Percentiles rank a stretch among this genome's conserved stretches.
phyloP scores from a whole-genome alignment of 495 filamentous ascomycete species.

The Chaetomium cochliodes region DNA sequence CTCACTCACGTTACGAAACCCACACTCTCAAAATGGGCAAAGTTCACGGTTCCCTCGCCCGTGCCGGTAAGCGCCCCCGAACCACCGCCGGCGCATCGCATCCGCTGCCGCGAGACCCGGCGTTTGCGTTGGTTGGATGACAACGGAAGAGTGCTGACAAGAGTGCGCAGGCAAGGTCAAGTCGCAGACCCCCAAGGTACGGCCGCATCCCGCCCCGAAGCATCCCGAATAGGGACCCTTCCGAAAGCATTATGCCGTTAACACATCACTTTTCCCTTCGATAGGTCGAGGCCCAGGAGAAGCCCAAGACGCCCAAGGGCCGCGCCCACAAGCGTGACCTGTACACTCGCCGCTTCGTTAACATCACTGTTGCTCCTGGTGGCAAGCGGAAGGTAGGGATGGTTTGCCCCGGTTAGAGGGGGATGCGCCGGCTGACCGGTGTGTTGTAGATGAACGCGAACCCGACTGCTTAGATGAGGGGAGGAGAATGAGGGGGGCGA shows the following conservation, averaged over 20 bases:
- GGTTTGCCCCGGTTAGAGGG: constrained; percentile 19
- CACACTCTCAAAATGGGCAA: constrained; percentile 73
- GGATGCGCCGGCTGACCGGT: constrained; percentile 37
- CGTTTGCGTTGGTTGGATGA: neutral
- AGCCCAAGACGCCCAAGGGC: constrained; percentile 92
- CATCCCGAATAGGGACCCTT: neutral
- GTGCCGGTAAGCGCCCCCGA: constrained; percentile 65
- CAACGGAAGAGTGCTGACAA: neutral
- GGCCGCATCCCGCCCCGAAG: neutral
- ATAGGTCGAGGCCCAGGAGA: constrained; percentile 82
- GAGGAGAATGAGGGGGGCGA: neutral
- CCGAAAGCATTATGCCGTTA: neutral
- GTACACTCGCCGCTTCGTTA: constrained; percentile 98
- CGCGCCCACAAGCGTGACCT: constrained; percentile 95
- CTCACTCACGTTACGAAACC: constrained; percentile 24
- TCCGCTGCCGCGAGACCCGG: neutral
- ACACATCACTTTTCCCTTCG: neutral
- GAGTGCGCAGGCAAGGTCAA: constrained; percentile 45
- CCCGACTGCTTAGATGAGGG: constrained; percentile 41
- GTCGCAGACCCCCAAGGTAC: constrained; percentile 53
- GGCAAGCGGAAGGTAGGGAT: constrained; percentile 95
- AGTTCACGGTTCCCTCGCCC: constrained; percentile 89
- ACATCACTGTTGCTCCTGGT: constrained; percentile 89
- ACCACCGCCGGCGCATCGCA: neutral
- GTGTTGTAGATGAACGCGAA: constrained; percentile 50